These are phyloP conservation scores for Podospora bellae-mahoneyi DNA, from an alignment of 495 filamentous ascomycete species.

Conservation along the genomic window DNA sequence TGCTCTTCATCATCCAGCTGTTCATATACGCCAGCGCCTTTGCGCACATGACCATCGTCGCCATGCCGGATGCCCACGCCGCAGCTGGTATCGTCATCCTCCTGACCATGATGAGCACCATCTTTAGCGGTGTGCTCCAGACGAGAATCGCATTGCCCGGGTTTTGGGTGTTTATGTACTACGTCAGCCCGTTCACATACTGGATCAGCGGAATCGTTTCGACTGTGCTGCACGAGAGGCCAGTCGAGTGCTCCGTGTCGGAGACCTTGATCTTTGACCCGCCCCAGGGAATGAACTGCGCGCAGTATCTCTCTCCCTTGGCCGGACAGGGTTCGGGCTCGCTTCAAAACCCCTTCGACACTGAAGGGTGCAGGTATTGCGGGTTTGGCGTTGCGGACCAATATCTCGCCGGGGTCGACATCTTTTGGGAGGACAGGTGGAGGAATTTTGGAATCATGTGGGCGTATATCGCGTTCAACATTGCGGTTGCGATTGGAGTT, in stretches of 20 bases:
- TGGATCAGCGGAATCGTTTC: constrained; percentile 55
- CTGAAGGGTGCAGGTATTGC: constrained; percentile 46
- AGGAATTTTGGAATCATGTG: constrained; percentile 54
- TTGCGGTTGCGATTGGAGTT: constrained; percentile 46
- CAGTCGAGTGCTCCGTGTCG: constrained; percentile 50
- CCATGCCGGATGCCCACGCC: constrained; percentile 59
- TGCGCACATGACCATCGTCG: constrained; percentile 62
- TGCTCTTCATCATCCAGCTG: constrained; percentile 54
- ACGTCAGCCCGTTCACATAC: constrained; percentile 63
- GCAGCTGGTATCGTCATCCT: constrained; percentile 61
- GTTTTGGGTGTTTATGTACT: constrained; percentile 76
- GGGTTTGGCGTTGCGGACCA: constrained; percentile 46
- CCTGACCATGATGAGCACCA: constrained; percentile 58
- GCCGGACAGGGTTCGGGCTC: constrained; percentile 31
- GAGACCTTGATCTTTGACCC: constrained; percentile 55
- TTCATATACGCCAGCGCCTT: constrained; percentile 61
- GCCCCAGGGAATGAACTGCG: constrained; percentile 35
- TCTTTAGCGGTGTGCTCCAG: constrained; percentile 50
- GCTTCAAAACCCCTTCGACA: constrained; percentile 46
- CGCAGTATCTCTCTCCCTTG: constrained; percentile 26
- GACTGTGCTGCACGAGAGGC: constrained; percentile 48
- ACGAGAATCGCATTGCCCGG: constrained; percentile 49
- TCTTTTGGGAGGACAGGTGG: constrained; percentile 49
- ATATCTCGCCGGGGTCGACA: constrained; percentile 45
- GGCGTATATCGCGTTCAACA: constrained; percentile 53